Percentiles rank a stretch among this genome's conserved stretches.
Conservation (phyloP, 1,284 basidiomycete species). For the Phaffia rhodozyma region DNA sequence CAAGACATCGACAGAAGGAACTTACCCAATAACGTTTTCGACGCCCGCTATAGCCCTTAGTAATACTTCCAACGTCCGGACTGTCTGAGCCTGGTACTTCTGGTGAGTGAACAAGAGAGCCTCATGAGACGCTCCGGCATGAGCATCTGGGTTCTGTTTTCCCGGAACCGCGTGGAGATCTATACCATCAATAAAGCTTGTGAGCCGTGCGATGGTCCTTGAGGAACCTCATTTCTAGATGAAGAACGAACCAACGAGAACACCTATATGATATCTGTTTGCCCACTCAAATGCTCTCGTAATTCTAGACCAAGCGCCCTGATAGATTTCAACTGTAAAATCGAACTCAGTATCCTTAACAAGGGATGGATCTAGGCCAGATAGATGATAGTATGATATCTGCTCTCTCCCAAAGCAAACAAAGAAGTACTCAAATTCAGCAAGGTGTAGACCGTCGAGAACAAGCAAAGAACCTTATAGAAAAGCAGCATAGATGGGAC, state of each 20-base stretch:
- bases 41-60: conserved; percentile 37
- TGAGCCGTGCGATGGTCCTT: conserved; percentile 5
- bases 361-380: conserved; percentile 48
- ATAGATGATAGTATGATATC: conserved; percentile 70
- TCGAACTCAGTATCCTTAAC: conserved; percentile 63
- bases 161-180: conserved; percentile 64
- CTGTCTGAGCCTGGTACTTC: conserved; percentile 48
- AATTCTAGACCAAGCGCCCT: conserved; percentile 61
- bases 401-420: conserved; percentile 29
- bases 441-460: background rate
- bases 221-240: background rate
- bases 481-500: conserved; percentile 23
- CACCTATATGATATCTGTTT: conserved; percentile 53
- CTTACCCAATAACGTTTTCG: conserved; percentile 50
- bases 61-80: conserved; percentile 41
- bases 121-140: conserved; percentile 31
- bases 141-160: conserved; percentile 49
- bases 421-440: background rate
- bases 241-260: conserved; percentile 51
- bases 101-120: conserved; percentile 32
- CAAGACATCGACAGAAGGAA: too few species aligned
- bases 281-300: conserved; percentile 55
- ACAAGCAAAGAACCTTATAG: background rate
- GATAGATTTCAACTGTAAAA: conserved; percentile 47
- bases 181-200: conserved; percentile 24